Conservation (phyloP, 176 grass and related monocot genomes). For the Tillandsia fasciculata region DNA sequence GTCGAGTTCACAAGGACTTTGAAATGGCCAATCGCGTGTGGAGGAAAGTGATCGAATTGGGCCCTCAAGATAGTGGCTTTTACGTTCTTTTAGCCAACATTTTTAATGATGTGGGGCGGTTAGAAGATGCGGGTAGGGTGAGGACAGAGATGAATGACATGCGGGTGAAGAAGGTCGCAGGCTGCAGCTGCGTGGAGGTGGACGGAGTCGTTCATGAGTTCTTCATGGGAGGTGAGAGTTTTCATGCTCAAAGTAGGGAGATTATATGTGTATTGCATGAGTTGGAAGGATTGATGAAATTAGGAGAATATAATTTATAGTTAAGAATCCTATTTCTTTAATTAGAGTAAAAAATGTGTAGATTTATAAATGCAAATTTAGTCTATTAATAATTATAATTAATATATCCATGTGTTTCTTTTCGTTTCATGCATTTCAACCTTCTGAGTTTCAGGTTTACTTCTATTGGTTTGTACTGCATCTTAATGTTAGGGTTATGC, state of each 20-base stretch:
- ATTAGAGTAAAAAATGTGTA: too few relatives aligned
- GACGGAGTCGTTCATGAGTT: slow-evolving; percentile 14
- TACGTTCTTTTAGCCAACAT: slow-evolving; percentile 11
- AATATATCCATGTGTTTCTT: too few relatives aligned
- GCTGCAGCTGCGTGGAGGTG: slow-evolving; percentile 18
- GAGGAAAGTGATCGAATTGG: slow-evolving; percentile 11
- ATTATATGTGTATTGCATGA: slow-evolving; percentile 4
- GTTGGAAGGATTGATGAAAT: slow-evolving; percentile 1
- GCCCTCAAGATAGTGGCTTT: slow-evolving; percentile 7
- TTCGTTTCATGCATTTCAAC: too few relatives aligned
- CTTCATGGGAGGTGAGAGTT: slow-evolving; percentile 15
- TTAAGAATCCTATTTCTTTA: too few relatives aligned
- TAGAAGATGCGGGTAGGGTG: slow-evolving; percentile 5
- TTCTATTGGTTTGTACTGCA: too few relatives aligned
- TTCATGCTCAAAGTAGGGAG: slow-evolving; percentile 15
- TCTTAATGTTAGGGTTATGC: too few relatives aligned
- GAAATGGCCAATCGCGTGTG: slow-evolving; percentile 7
- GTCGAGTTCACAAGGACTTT: slow-evolving; percentile 11
- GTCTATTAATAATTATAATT: too few relatives aligned
- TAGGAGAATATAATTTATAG: slow-evolving; percentile 2
- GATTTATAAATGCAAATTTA: too few relatives aligned
- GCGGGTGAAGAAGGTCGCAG: slow-evolving; percentile 12
- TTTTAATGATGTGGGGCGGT: slow-evolving; percentile 2
- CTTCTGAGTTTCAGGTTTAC: too few relatives aligned
- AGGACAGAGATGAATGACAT: slow-evolving; percentile 22